Conservation (phyloP, 1,284 basidiomycete genomes). For the Athelia psychrophila region DNA sequence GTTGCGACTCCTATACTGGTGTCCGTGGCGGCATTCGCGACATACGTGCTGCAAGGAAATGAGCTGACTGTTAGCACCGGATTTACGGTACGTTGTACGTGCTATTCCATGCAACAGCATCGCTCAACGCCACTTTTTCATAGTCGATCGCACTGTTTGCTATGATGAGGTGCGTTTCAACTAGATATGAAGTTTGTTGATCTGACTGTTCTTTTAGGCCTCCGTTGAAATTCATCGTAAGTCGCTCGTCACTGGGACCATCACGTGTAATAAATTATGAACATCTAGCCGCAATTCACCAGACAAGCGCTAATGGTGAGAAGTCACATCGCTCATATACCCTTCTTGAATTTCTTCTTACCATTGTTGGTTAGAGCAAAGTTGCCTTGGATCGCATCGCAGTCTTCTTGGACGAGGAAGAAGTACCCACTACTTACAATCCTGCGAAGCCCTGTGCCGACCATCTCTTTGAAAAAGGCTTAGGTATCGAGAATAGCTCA, state of each 20-base stretch:
- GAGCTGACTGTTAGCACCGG: constrained; percentile 64
- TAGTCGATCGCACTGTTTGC: constrained; percentile 69
- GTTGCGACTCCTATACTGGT: constrained; percentile 66
- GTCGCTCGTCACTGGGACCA: too few species aligned
- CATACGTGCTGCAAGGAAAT: constrained; percentile 61
- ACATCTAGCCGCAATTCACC: constrained; percentile 53
- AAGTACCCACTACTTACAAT: constrained; percentile 49
- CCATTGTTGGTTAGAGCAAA: constrained; percentile 44
- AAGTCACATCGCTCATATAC: neutral
- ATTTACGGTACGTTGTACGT: constrained; percentile 54
- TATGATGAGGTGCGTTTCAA: constrained; percentile 51
- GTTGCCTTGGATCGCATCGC: constrained; percentile 82
- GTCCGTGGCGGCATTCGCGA: constrained; percentile 66
- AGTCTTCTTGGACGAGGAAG: constrained; percentile 77
- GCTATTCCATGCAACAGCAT: constrained; percentile 2
- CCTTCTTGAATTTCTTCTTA: neutral
- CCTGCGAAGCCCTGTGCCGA: constrained; percentile 44
- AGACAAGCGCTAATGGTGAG: constrained; percentile 16
- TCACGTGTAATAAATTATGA: constrained; percentile 25
- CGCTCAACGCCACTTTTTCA: constrained; percentile 5
- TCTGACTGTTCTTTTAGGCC: too few species aligned
- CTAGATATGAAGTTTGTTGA: too few species aligned
- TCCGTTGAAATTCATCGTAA: too few species aligned
- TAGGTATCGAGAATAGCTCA: constrained; percentile 54
- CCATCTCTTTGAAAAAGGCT: constrained; percentile 18